Conservation (phyloP, 1,284 basidiomycete genomes). For the Ceratobasidium sp. region DNA sequence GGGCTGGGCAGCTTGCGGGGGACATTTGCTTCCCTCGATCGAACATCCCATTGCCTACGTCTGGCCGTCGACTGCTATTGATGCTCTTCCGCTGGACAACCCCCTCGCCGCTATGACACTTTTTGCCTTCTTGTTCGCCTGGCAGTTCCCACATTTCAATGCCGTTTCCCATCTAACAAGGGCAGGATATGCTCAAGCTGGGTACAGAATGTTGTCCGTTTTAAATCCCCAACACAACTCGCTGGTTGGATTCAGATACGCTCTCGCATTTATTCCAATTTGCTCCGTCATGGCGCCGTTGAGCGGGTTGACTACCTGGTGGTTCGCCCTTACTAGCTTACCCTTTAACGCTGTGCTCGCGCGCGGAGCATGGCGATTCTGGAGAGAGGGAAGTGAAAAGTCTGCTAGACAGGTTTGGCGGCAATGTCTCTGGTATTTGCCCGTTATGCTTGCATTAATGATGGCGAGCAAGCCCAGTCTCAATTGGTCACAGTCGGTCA, state of each 20-base stretch:
- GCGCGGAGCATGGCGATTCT: slow-evolving; percentile 82
- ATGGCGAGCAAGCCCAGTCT: slow-evolving; percentile 65
- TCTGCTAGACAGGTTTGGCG: slow-evolving; percentile 86
- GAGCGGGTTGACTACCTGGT: slow-evolving; percentile 89
- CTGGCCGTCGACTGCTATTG: slow-evolving; percentile 63
- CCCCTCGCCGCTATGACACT: slow-evolving; percentile 83
- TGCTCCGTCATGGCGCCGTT: slow-evolving; percentile 87
- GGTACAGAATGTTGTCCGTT: slow-evolving; percentile 94
- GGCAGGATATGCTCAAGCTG: slow-evolving; percentile 91
- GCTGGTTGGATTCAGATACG: slow-evolving; percentile 88
- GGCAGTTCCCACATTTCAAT: slow-evolving; percentile 99
- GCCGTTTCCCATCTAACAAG: slow-evolving; percentile 90
- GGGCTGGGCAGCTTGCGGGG: slow-evolving; percentile 98
- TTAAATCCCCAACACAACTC: slow-evolving; percentile 86
- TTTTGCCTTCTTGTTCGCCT: slow-evolving; percentile 89
- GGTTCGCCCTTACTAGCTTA: slow-evolving; percentile 84
- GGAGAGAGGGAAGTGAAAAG: slow-evolving; percentile 80
- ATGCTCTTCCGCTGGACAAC: slow-evolving; percentile 69
- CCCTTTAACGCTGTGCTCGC: slow-evolving; percentile 83
- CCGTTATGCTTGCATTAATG: slow-evolving; percentile 91
- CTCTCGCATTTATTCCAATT: slow-evolving; percentile 83
- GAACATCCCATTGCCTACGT: slow-evolving; percentile 71
- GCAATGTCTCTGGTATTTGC: slow-evolving; percentile 92
- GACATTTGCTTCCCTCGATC: slow-evolving; percentile 76
- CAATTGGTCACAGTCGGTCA: slow-evolving; percentile 33